Base-by-base conservation (phyloP, 441 rosid genomes). In the Erodium texanum region DNA sequence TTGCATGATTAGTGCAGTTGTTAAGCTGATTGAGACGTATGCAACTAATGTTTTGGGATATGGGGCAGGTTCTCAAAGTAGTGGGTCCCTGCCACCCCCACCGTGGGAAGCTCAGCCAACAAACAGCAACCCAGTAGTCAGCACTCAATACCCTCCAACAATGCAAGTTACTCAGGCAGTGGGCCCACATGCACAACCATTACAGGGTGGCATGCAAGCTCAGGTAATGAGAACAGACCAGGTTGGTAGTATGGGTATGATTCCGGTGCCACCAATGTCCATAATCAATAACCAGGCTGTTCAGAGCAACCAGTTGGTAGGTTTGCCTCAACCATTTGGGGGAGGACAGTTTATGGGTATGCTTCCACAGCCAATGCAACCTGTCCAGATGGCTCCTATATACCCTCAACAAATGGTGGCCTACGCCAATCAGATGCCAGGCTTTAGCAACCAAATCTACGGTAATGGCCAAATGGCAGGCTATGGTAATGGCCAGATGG, bases 21-120 rank as follows among this genome's bases (percentile, higher is more conserved):
- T 45, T 16, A 56, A 23, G 41, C 41, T 36, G 19, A 48, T 62
- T 43, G 19, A 61, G 48, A 66, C 22, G 50, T 20, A 64, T 38
- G 66, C 20, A 67, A 15, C 72, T 75, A 16, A 65, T 48, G 22
- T 12, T 79, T 66, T 77, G 77, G 68, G 65, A 52, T 80, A 48
- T 56, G 74, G 78, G 64, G 23, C 84, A 92, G 99, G 96, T 83
- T 79, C 85, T 63, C 87, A 84, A 73, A 79, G 76, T 65, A 70
- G 73, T 71, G 79, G 77, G 68, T 81, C 94, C 19, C 83, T 95
- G 43, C 99, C 99, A 68, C 97, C 93, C 19, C 97, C 99, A 29
- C 98, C 99, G 0, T 94, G 99, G 99, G 99, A 94, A 79, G 88
- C 94, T 77, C 97, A 84, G 79, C 75, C 85, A 65, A 85, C 84